Evolutionary conservation across 352 stramenopile species (phyloP).

Genomic region (Plasmopara viticola): DNA sequence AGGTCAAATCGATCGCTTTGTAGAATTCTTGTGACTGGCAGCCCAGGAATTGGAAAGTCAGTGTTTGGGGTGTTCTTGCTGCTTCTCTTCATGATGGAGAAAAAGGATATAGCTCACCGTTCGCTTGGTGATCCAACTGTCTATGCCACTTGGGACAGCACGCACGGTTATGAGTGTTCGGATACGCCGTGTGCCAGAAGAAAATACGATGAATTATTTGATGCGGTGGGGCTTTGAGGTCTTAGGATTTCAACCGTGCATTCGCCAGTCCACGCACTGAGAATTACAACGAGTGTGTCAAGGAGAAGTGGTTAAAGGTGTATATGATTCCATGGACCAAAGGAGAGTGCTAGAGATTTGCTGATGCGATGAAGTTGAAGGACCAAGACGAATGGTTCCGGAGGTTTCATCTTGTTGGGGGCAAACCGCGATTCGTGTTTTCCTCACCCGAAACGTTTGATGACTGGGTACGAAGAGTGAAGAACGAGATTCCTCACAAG

Average conservation of each 20-base stretch:
- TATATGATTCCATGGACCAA: conserved; percentile 18
- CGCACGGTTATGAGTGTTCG: conserved; percentile 8
- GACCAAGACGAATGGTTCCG: too few species aligned
- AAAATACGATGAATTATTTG: too few species aligned
- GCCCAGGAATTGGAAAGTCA: conserved; percentile 18
- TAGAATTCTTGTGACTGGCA: conserved; percentile 13
- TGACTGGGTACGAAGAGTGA: too few species aligned
- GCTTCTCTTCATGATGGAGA: conserved; percentile 16
- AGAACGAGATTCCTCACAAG: too few species aligned
- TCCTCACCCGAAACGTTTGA: too few species aligned
- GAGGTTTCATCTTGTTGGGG: too few species aligned
- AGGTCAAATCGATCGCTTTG: background rate
- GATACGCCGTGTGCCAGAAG: background rate
- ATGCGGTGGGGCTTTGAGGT: conserved; percentile 4
- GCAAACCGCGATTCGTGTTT: too few species aligned
- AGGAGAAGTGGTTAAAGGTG: conserved; percentile 10
- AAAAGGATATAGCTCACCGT: too few species aligned
- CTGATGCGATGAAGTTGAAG: conserved; percentile 10
- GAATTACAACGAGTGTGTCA: conserved; percentile 23
- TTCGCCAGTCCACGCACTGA: conserved; percentile 18
- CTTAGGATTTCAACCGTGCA: background rate
- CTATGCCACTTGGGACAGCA: conserved; percentile 7
- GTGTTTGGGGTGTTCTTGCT: conserved; percentile 20
- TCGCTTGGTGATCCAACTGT: background rate
- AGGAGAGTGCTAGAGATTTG: conserved; percentile 14